Conservation (phyloP, 495 filamentous ascomycete genomes). For the Penicillium pancosmium region DNA sequence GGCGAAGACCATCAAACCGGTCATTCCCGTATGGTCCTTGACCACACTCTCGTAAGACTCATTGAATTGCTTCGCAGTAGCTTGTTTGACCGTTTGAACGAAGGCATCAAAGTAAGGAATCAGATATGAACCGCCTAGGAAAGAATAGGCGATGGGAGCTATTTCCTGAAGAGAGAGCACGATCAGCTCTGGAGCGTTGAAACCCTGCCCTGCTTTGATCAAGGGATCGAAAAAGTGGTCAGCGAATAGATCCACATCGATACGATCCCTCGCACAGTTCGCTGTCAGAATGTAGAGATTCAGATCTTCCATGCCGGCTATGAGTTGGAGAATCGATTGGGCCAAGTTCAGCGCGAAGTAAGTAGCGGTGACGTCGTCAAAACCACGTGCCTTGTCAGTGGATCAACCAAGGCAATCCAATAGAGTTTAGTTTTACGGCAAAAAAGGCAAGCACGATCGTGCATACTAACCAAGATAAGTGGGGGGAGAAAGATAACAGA, state of each 20-base stretch:
- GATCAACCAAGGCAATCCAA: background rate
- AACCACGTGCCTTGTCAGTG: constrained; percentile 14
- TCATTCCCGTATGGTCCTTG: constrained; percentile 81
- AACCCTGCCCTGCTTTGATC: constrained; percentile 36
- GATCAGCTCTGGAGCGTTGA: constrained; percentile 64
- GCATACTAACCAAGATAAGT: too few species aligned
- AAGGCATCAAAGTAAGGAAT: constrained; percentile 72
- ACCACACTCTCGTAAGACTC: constrained; percentile 54
- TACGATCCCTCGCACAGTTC: constrained; percentile 76
- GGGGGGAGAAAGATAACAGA: background rate
- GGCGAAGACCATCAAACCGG: constrained; percentile 80
- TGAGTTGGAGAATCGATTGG: background rate
- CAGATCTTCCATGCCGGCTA: constrained; percentile 46
- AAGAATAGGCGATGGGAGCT: constrained; percentile 78
- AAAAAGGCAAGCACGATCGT: background rate
- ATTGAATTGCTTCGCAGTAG: constrained; percentile 50
- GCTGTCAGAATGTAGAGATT: constrained; percentile 79
- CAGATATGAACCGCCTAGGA: constrained; percentile 85
- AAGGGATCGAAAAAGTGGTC: constrained; percentile 73
- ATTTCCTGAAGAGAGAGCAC: constrained; percentile 87
- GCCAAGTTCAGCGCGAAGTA: background rate
- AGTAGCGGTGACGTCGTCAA: constrained; percentile 21
- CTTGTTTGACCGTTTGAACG: constrained; percentile 67
- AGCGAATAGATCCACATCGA: constrained; percentile 67
- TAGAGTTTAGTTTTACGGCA: background rate